Evolutionary conservation across 352 stramenopile genomes (phyloP).

Genomic region (Phytophthora lateralis): DNA sequence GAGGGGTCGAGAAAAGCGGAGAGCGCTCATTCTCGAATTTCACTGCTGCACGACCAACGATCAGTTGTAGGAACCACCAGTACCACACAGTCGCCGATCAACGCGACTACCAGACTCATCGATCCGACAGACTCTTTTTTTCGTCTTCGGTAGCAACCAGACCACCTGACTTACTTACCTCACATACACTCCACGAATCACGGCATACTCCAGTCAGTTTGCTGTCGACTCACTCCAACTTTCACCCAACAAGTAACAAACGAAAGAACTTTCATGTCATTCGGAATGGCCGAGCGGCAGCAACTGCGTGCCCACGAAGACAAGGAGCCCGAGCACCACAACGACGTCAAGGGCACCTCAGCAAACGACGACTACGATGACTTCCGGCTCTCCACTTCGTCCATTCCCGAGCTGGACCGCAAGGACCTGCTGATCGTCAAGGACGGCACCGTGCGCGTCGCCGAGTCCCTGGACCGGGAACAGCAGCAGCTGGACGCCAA

Average conservation of each 20-base stretch:
- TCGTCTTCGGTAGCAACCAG: constrained; percentile 29
- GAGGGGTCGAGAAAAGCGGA: constrained; percentile 19
- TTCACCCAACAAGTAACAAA: constrained; percentile 18
- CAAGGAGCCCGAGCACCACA: constrained; percentile 22
- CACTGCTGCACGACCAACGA: constrained; percentile 17
- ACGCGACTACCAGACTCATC: constrained; percentile 21
- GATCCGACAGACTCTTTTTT: constrained; percentile 18
- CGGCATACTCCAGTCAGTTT: constrained; percentile 17
- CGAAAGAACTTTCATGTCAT: constrained; percentile 25
- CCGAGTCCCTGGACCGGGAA: constrained; percentile 54
- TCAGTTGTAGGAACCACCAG: constrained; percentile 24
- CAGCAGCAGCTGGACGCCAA: constrained; percentile 64
- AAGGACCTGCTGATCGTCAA: constrained; percentile 81
- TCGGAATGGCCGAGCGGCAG: constrained; percentile 36
- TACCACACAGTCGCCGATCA: constrained; percentile 14
- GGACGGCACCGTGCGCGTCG: constrained; percentile 69
- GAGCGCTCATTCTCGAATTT: constrained; percentile 40
- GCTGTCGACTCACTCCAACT: constrained; percentile 16
- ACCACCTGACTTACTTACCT: constrained; percentile 17
- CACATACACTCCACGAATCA: constrained; percentile 17
- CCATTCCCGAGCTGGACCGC: constrained; percentile 58
- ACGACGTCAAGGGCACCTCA: constrained; percentile 15
- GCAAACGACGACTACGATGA: constrained; percentile 26
- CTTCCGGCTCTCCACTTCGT: constrained; percentile 34
- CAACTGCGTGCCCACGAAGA: constrained; percentile 22